Evolutionary conservation across 306 rosid genomes (phyloP), one percentile per base, ranked within the genome.

Genomic region (Prunus fruticosa): DNA sequence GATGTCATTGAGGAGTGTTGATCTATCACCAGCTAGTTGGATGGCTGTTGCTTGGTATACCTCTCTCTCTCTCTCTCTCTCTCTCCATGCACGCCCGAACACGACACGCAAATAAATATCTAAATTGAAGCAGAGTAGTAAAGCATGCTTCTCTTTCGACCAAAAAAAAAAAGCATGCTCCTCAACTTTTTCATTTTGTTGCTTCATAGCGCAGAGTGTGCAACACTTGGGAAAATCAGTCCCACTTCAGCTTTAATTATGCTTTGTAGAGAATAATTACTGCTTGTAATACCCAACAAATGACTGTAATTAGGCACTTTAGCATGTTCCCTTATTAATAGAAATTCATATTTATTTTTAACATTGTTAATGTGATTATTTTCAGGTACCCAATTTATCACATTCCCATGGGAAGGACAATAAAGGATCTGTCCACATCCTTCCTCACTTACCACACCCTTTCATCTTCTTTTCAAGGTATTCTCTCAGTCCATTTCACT

Each of bases 21-120:
- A 96, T 88, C 93, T 96, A 60, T 96, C 98, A 5, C 99, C 99
- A 47, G 98, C 99, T 71, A 96, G 97, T 82, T 96, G 99, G 99
- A 92, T 96, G 99, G 90, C 97, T 18, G 89, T 96, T 71, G 86
- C 98, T 20, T 96, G 99, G 99, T 95, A 82, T 25, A 25, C 25
- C 65, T 34, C 20, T 12, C 66, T 30, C 53, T 64, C 22, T n/a
- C n/a, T n/a, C n/a, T n/a, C n/a, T n/a, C n/a, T 34, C 41, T 34
- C 15, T 16, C 8, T 18, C 19, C 22, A 56, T 19, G 32, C 46
- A 19, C 14, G 25, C 69, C 49, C 4, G 20, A 64, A 64, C 58
- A 69, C 14, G 13, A 27, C 79, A 38, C 73, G 11, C 66, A 8
- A 65, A 53, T 15, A 2, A 19, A 25, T n/a, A 64, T 28, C 11